Evolutionary conservation across 805 yeast genomes (phyloP), one percentile per base, ranked within the genome.

Genomic region (Candida rishiriensis): DNA sequence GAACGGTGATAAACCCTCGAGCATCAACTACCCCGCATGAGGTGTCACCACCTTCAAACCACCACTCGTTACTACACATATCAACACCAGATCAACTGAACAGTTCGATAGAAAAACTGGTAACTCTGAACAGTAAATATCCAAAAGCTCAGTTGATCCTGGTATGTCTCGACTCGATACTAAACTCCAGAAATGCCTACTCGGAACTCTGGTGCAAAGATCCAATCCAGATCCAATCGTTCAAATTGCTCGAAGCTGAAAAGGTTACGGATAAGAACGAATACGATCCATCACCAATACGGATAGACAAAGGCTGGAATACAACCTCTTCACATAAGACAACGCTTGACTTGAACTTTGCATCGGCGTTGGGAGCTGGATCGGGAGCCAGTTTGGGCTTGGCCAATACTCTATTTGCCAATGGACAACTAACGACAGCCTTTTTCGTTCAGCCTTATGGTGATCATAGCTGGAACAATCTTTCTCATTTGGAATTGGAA

Each of bases 21-120:
- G 18, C 9, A 12, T 15, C 1, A 29, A 21, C 26, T 21, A 21
- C 26, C 26, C 26, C 26, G 26, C 26, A 21, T 21, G 42, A 30
- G 6, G 10, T 29, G 12, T 10, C 33, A 30, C 13, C 33, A 13
- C 14, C 33, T 5, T 30, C 33, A n/a, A 30, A 49, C 26, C 26
- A 21, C 26, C 26, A 21, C 26, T 53, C 65, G 3, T 40, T 64
- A 10, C 38, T 64, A 11, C 13, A 63, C 13, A 38, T 57, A 9
- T 47, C 66, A 8, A 63, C 68, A 2, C 67, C 68, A 8, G 40
- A 51, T 3, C 62, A 59, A 36, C 35, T 63, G 31, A 52, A 49
- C 32, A 42, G 42, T 7, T 36, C 53, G 1, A 46, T 60, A 8
- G 43, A 45, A 17, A 41, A 39, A 10, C 3, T 59, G 11, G 40